These are phyloP conservation scores for Penicillium simplicissimum DNA, from an alignment of 495 filamentous ascomycete genomes.

Conservation along the genomic window DNA sequence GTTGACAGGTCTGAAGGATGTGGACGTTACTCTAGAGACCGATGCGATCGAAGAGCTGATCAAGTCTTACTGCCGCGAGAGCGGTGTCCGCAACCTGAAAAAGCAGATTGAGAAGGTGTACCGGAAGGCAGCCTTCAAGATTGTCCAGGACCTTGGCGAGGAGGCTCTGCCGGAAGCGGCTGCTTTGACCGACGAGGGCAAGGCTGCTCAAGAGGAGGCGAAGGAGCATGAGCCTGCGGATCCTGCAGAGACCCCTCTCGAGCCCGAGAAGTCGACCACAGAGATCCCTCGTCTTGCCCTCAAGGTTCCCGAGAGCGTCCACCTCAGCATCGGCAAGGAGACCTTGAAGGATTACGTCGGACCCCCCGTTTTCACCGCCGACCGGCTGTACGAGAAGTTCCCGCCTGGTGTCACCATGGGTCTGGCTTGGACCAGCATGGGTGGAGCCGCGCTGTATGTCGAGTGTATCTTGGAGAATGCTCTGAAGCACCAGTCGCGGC, in stretches of 20 bases:
- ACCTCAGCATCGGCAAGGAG: slow-evolving; percentile 83
- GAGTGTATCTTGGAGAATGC: slow-evolving; percentile 91
- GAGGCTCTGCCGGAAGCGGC: slow-evolving; percentile 77
- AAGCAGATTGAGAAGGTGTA: slow-evolving; percentile 99
- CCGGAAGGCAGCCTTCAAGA: slow-evolving; percentile 94
- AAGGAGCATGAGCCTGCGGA: slow-evolving; percentile 61
- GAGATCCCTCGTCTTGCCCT: slow-evolving; percentile 77
- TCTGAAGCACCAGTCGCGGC: slow-evolving; percentile 66
- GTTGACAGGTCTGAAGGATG: slow-evolving; percentile 84
- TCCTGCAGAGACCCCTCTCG: slow-evolving; percentile 55
- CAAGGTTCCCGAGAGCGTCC: slow-evolving; percentile 82
- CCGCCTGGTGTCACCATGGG: slow-evolving; percentile 99
- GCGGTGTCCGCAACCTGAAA: slow-evolving; percentile 95
- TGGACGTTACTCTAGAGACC: slow-evolving; percentile 78
- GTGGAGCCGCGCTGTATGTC: slow-evolving; percentile 93
- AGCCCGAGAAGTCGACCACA: slow-evolving; percentile 68
- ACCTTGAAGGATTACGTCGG: slow-evolving; percentile 98
- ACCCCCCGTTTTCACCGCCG: slow-evolving; percentile 90
- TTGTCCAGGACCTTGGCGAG: slow-evolving; percentile 93
- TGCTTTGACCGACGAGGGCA: slow-evolving; percentile 85
- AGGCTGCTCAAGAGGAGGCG: slow-evolving; percentile 72
- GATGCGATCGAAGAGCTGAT: slow-evolving; percentile 94
- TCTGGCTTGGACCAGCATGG: slow-evolving; percentile 97
- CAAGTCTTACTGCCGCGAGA: slow-evolving; percentile 97
- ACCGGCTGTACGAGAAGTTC: slow-evolving; percentile 91